phyloP scores from a whole-genome alignment of 306 rosid genomes.

The Ziziphus jujuba region DNA sequence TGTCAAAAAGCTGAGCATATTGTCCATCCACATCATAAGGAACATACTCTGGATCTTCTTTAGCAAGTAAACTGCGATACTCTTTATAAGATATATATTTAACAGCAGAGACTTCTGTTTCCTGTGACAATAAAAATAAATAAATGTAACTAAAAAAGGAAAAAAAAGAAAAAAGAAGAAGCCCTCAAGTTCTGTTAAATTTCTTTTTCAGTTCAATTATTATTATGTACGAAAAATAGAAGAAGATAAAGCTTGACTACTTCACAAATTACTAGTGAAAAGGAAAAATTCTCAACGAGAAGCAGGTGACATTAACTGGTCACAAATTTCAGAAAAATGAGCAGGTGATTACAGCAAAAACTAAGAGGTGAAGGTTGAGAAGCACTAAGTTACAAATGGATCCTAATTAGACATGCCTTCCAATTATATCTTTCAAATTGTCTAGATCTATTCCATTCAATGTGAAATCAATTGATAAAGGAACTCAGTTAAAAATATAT shows the following conservation, averaged over 20 bases:
- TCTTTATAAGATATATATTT: conserved; percentile 76
- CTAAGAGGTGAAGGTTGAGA: not conserved
- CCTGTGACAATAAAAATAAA: conserved; percentile 47
- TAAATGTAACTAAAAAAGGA: conserved; percentile 13
- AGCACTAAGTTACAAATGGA: too few species aligned
- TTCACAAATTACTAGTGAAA: not conserved
- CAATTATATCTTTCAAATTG: too few species aligned
- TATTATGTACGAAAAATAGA: too few species aligned
- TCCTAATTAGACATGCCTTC: too few species aligned
- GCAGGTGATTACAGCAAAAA: not conserved
- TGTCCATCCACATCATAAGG: conserved; percentile 75
- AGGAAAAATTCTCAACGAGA: not conserved
- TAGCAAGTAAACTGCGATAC: conserved; percentile 62
- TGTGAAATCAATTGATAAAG: too few species aligned
- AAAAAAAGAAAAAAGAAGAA: not conserved
- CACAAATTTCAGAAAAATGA: not conserved
- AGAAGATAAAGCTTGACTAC: too few species aligned
- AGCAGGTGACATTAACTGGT: not conserved
- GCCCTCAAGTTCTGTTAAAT: too few species aligned
- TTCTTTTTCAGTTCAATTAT: too few species aligned
- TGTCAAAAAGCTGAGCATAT: conserved; percentile 78
- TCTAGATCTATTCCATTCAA: too few species aligned
- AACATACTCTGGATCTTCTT: conserved; percentile 68
- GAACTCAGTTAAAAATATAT: too few species aligned
- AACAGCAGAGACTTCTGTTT: conserved; percentile 90